These are phyloP conservation scores for Penicillium nucicola DNA, from an alignment of 495 filamentous ascomycete genomes.

Conservation along the genomic window DNA sequence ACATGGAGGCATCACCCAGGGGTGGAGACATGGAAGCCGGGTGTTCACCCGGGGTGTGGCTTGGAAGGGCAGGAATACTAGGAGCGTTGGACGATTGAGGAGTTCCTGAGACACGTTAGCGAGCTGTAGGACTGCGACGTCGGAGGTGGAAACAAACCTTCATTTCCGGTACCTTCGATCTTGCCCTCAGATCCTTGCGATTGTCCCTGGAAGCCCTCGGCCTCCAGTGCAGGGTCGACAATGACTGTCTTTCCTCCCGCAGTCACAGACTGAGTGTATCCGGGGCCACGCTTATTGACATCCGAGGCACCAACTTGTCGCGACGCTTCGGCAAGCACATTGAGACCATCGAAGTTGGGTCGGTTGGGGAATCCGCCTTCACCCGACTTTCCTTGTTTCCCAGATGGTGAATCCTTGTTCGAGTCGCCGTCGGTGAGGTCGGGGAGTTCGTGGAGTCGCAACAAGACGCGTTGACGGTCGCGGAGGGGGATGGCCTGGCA, in stretches of 20 bases:
- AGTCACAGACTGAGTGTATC: conserved; percentile 45
- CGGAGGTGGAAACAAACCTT: conserved; percentile 11
- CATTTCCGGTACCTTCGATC: conserved; percentile 27
- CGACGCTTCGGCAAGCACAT: conserved; percentile 80
- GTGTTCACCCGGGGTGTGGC: conserved; percentile 31
- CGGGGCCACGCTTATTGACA: conserved; percentile 38
- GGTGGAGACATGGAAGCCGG: conserved; percentile 38
- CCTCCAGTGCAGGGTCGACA: conserved; percentile 46
- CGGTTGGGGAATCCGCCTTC: conserved; percentile 41
- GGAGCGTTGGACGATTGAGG: conserved; percentile 29
- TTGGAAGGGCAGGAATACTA: conserved; percentile 33
- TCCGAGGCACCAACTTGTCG: conserved; percentile 59
- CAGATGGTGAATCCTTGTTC: conserved; percentile 33
- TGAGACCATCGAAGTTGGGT: conserved; percentile 69
- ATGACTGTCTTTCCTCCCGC: conserved; percentile 47
- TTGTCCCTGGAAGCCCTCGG: conserved; percentile 42
- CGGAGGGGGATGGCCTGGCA: conserved; percentile 69
- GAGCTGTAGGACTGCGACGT: neutral
- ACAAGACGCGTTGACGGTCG: conserved; percentile 62
- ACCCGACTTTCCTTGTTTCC: conserved; percentile 37
- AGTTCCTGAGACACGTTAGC: conserved; percentile 28
- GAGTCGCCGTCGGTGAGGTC: conserved; percentile 36
- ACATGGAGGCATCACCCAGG: conserved; percentile 36
- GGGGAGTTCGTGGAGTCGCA: conserved; percentile 53
- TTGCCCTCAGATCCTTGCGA: conserved; percentile 26